Base-by-base conservation (phyloP, 768 basidiomycete genomes). In the Calocybe cyanea region DNA sequence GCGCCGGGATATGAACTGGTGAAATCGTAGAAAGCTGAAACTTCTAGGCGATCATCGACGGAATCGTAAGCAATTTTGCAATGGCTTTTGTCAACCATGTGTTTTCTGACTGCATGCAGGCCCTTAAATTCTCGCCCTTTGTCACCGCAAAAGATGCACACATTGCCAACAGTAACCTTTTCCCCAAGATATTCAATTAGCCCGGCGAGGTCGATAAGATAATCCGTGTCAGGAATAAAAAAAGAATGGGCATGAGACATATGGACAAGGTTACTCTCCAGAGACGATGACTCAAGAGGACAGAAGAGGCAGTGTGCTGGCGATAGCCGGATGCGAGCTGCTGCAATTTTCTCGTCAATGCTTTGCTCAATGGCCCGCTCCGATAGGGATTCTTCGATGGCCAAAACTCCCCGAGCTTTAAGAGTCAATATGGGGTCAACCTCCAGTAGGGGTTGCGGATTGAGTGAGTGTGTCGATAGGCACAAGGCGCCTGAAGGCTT, bases 11-110 rank as follows among this genome's bases (percentile, higher is more conserved):
- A 95, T 9, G 87, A 91, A 0, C 73, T 63, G 0, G 83, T 76
- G 63, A 95, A 98, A 64, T 96, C 92, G 68, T 98, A 99, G 61
- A 75, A 97, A 54, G 97, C 94, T 0, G 92, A 89, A 4, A 95
- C 53, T 54, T 95, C 94, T 42, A 94, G 78, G 33, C 83, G 78
- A 59, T 97, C 92, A 31, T 69, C 60, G 55, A 89, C 83, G 1
- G 77, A 67, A 48, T 92, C 90, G 64, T 95, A 98, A 0, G 90
- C 87, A 52, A 99, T 81, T 68, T 96, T 97, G 76, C 94, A 97
- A 59, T 99, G 96, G 47, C 80, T 77, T 69, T 98, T 98, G 72
- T 94, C 94, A 32, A 80, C 50, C 96, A 99, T 99, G 62, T 99
- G 96, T 58, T 89, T 90, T 54, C 93, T 74, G 4, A 91, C 93